phyloP scores from a whole-genome alignment of 805 yeast species.

The Myxozyma mucilagina region DNA sequence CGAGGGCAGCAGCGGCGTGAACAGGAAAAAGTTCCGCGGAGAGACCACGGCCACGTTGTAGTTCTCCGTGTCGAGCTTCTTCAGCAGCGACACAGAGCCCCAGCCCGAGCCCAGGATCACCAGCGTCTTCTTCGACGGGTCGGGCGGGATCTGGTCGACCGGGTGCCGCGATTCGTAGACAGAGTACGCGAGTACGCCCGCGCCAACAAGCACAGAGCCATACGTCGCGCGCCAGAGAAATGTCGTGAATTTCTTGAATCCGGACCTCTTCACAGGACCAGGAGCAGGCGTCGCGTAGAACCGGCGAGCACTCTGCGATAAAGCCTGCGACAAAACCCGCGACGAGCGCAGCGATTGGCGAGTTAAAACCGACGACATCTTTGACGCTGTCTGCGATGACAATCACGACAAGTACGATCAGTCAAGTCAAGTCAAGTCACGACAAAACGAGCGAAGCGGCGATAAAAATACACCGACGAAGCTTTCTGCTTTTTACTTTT shows the following conservation, averaged over 20 bases:
- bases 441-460: background rate
- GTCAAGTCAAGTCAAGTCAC: too few relatives aligned
- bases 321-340: too few relatives aligned
- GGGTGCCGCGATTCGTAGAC: slow-evolving; percentile 43
- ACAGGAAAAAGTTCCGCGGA: slow-evolving; percentile 88
- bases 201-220: slow-evolving; percentile 21
- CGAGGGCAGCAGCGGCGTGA: slow-evolving; percentile 94
- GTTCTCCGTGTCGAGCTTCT: slow-evolving; percentile 78
- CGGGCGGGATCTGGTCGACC: slow-evolving; percentile 46
- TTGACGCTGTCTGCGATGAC: background rate
- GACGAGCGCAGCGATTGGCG: too few relatives aligned
- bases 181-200: slow-evolving; percentile 31
- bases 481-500: too few relatives aligned
- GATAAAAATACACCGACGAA: too few relatives aligned
- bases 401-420: background rate
- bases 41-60: slow-evolving; percentile 89
- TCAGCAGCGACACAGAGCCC: slow-evolving; percentile 87
- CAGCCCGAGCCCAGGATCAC: slow-evolving; percentile 84
- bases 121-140: slow-evolving; percentile 66
- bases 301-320: background rate
- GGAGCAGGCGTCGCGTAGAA: slow-evolving; percentile 14
- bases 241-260: slow-evolving; percentile 9
- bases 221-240: slow-evolving; percentile 26
- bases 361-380: too few relatives aligned
- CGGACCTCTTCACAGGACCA: slow-evolving; percentile 15